A percentile compares a stretch with the other conserved stretches of the same genome.
phyloP scores from a whole-genome alignment of 768 basidiomycete genomes.

The Amanita muscaria region DNA sequence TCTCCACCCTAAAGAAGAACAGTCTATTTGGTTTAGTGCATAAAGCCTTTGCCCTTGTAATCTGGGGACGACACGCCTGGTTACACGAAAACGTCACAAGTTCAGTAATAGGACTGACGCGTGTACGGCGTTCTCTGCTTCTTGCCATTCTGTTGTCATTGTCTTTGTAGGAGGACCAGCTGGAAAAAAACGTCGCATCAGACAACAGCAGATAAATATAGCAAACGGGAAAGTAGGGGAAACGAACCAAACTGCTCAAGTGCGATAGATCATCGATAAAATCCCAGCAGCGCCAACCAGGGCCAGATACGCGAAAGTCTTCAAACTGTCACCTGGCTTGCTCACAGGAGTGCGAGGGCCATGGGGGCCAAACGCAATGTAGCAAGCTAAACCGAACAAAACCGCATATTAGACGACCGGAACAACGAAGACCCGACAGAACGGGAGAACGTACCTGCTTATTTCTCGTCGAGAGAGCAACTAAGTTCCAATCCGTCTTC shows the following conservation, averaged over 20 bases:
- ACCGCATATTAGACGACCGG: conserved; percentile 6
- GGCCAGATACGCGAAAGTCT: conserved; percentile 51
- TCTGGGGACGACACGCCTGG: conserved; percentile 81
- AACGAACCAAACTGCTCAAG: conserved; percentile 50
- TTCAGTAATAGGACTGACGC: conserved; percentile 82
- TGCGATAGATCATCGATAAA: conserved; percentile 40
- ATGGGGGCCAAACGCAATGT: conserved; percentile 95
- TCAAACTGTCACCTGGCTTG: conserved; percentile 63
- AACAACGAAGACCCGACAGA: too few relatives aligned
- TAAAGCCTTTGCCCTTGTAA: conserved; percentile 68
- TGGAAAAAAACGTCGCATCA: conserved; percentile 25
- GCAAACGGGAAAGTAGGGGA: conserved; percentile 3
- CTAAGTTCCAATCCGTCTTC: conserved; percentile 91
- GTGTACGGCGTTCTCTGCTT: conserved; percentile 79
- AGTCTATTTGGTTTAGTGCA: conserved; percentile 1
- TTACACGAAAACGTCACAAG: conserved; percentile 19
- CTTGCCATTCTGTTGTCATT: conserved; percentile 88
- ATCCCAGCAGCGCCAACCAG: conserved; percentile 51
- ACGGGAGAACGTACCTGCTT: conserved; percentile 69
- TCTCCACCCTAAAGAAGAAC: too few relatives aligned
- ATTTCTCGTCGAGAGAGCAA: conserved; percentile 94
- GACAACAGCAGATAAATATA: conserved; percentile 1
- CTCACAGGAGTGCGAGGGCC: conserved; percentile 78
- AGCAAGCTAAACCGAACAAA: too few relatives aligned
- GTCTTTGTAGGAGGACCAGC: conserved; percentile 71